Percentiles rank a stretch among this genome's conserved stretches.
These are phyloP conservation scores for Phoma sp. DNA, from an alignment of 2,329 filamentous ascomycete species.

Conservation along the genomic window DNA sequence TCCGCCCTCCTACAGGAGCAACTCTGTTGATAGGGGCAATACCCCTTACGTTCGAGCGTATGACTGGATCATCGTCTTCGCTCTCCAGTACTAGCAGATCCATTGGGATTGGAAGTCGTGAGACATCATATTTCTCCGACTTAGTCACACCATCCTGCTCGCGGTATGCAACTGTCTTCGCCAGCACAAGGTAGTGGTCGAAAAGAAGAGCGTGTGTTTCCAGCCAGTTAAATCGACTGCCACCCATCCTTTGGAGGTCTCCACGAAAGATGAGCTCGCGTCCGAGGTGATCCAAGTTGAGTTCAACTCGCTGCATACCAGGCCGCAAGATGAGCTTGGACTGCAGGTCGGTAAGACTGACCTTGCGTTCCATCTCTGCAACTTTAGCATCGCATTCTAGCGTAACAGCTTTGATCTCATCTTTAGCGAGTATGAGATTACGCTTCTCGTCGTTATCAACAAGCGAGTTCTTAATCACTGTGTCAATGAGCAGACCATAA, in stretches of 20 bases:
- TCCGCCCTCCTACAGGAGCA: slow-evolving; percentile 57
- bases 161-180: slow-evolving; percentile 73
- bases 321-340: slow-evolving; percentile 83
- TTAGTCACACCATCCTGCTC: slow-evolving; percentile 75
- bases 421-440: slow-evolving; percentile 81
- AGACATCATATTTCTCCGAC: slow-evolving; percentile 87
- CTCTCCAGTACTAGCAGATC: slow-evolving; percentile 91
- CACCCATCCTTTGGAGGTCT: slow-evolving; percentile 86
- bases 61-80: slow-evolving; percentile 86
- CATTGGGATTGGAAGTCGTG: slow-evolving; percentile 95
- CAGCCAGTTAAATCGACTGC: slow-evolving; percentile 88
- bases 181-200: slow-evolving; percentile 93
- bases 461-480: slow-evolving; percentile 81
- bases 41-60: slow-evolving; percentile 76
- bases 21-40: slow-evolving; percentile 61
- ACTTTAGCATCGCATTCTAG: slow-evolving; percentile 91
- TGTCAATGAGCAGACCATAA: slow-evolving; percentile 82
- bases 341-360: slow-evolving; percentile 83
- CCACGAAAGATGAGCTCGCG: slow-evolving; percentile 88
- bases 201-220: slow-evolving; percentile 94
- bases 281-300: slow-evolving; percentile 93
- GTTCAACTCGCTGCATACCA: slow-evolving; percentile 80
- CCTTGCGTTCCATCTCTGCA: slow-evolving; percentile 89
- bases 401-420: slow-evolving; percentile 89
- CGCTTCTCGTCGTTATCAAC: slow-evolving; percentile 88